Evolutionary conservation across 495 filamentous ascomycete genomes (phyloP).

Genomic region (Hypoxylon subgilvum): DNA sequence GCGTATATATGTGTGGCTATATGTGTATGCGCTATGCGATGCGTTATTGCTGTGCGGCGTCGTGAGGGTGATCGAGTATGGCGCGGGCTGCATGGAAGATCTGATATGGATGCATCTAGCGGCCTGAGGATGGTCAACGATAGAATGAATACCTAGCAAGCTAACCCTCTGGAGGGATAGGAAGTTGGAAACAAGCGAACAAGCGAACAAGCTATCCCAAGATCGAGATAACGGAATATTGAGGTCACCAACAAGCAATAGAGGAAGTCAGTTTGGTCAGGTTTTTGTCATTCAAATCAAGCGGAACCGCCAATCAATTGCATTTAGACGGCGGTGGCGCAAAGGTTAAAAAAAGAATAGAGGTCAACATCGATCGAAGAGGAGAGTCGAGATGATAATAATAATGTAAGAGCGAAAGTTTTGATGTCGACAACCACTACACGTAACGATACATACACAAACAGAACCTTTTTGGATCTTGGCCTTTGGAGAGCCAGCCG

Average conservation of each 20-base stretch:
- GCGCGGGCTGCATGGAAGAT: slow-evolving; percentile 28
- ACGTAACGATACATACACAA: too few relatives aligned
- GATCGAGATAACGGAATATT: slow-evolving; percentile 29
- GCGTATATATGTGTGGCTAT: slow-evolving; percentile 5
- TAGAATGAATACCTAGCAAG: too few relatives aligned
- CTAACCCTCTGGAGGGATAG: too few relatives aligned
- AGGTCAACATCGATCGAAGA: too few relatives aligned
- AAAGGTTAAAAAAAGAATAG: slow-evolving; percentile 21
- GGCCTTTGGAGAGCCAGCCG: slow-evolving; percentile 17
- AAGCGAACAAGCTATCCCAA: slow-evolving; percentile 9
- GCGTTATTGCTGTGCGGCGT: slow-evolving; percentile 34
- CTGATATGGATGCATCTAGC: slow-evolving; percentile 33
- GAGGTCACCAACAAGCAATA: slow-evolving; percentile 13
- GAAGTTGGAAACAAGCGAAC: not conserved
- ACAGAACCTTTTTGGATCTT: not conserved
- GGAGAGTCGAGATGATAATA: not conserved
- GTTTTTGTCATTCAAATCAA: slow-evolving; percentile 1
- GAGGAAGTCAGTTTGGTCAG: slow-evolving; percentile 15
- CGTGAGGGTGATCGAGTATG: slow-evolving; percentile 33
- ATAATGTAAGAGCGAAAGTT: not conserved
- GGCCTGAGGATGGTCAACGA: slow-evolving; percentile 17
- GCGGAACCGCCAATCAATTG: slow-evolving; percentile 36
- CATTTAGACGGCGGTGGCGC: slow-evolving; percentile 27
- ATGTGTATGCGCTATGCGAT: slow-evolving; percentile 1
- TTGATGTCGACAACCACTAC: slow-evolving; percentile 25